Evolutionary conservation across 2,329 filamentous ascomycete species (phyloP).

Genomic region (Purpureocillium takamizusanense): DNA sequence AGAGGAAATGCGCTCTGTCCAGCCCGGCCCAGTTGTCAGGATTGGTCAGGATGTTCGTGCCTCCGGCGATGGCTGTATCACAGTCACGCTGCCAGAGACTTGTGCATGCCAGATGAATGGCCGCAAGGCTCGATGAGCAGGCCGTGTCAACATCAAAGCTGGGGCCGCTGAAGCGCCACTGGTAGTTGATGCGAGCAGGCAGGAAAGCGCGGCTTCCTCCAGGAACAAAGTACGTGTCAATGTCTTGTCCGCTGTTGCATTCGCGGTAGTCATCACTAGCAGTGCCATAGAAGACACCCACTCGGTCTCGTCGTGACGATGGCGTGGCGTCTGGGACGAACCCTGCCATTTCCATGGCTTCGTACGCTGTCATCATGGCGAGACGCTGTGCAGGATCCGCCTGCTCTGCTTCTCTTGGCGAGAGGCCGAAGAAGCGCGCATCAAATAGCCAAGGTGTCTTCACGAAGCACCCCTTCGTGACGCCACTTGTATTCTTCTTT

Average conservation of each 20-base stretch:
- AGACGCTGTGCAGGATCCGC: constrained; percentile 68
- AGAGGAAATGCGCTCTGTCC: constrained; percentile 69
- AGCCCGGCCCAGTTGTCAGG: constrained; percentile 72
- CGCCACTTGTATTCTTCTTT: constrained; percentile 56
- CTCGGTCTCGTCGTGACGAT: constrained; percentile 45
- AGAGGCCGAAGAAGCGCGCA: constrained; percentile 71
- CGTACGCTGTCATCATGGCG: constrained; percentile 63
- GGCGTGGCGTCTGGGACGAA: constrained; percentile 15
- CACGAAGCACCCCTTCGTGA: constrained; percentile 59
- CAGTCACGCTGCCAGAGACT: constrained; percentile 63
- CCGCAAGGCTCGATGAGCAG: constrained; percentile 65
- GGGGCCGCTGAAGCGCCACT: constrained; percentile 67
- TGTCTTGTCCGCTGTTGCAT: constrained; percentile 62
- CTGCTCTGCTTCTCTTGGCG: constrained; percentile 61
- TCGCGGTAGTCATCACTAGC: constrained; percentile 74
- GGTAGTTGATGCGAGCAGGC: constrained; percentile 62
- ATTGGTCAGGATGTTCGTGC: constrained; percentile 54
- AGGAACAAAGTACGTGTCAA: constrained; percentile 47
- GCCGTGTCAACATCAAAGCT: constrained; percentile 60
- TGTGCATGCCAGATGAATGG: constrained; percentile 61
- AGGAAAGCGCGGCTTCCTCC: constrained; percentile 41
- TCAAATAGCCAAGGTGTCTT: constrained; percentile 66
- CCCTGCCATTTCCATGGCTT: constrained; percentile 68
- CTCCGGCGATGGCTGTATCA: constrained; percentile 73
- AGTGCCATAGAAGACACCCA: constrained; percentile 69